Evolutionary conservation across 148 eudicot species (phyloP), one percentile per base, ranked within the genome.

Genomic region (Rhododendron molle): DNA sequence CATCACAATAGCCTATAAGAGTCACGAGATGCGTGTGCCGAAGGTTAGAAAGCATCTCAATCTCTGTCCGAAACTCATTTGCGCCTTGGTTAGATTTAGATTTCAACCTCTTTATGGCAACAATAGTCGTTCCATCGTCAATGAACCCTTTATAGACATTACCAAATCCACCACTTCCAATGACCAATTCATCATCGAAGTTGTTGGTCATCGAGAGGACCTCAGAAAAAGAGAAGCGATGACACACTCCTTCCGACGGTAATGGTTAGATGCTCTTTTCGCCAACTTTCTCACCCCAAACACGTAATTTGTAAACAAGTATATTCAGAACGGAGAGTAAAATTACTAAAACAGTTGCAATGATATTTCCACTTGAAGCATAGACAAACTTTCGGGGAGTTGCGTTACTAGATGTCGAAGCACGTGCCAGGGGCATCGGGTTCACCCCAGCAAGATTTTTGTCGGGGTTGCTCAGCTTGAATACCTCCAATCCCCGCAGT

Each of bases 1-100:
- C 90, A 40, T 81, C 83, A 65, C 92, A 89, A 32, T 90, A 90
- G 44, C 92, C 92, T 54, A 90, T 87, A n/a, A 90, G 76, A 80
- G 88, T 87, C 34, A 90, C 86, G 1, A 90, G 89, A 69, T 85
- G 83, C 15, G 3, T 34, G 34, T 85, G 87, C 26, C 83, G 71
- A 72, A 85, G 78, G 32, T 76, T 76, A 23, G 79, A 76, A 38
- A 85, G 79, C 83, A 49, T 80, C 20, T 85, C 77, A 65, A 65
- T 65, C 30, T 65, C 71, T 2, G 32, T 10, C 71, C 14, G n/a
- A 65, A 65, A 65, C 71, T 65, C 71, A 9, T 23, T 13, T 65
- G 71, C 12, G 0, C 71, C 71, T 65, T 65, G 67, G 23, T 38
- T 21, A 21, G 67, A 60, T 28, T 20, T 20, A 0, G 67, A 60